Evolutionary conservation across 208 protist species (phyloP), one percentile per base, ranked within the genome.

Genomic region (Trypanosoma mega): DNA sequence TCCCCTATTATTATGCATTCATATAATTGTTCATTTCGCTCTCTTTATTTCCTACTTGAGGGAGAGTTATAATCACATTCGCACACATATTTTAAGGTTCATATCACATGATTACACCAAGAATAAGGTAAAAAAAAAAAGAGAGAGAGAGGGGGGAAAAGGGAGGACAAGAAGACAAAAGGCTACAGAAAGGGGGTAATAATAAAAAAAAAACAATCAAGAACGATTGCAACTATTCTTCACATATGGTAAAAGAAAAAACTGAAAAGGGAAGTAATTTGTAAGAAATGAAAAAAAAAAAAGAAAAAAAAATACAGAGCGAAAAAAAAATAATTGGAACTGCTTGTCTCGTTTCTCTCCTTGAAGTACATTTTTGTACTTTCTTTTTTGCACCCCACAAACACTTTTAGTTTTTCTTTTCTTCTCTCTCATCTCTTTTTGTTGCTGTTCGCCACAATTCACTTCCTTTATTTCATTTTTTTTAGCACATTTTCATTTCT

Each of bases 311-410:
- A 50, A 34, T 29, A 8, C 12, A 21, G 1, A 39, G 37, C 39
- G 21, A 62, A 1, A n/a, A 29, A 51, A 48, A 33, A 51, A 29
- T 18, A 21, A 6, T 26, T 27, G 14, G 8, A 51, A 51, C 23
- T 6, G 7, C 46, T 23, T 12, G 3, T 26, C 26, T 8, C 2
- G 23, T 21, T 51, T 26, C 46, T 29, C 46, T 8, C 36, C 31
- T 8, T 45, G 12, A 27, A 11, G 14, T 52, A 48, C 8, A 30
- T 59, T 24, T 46, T 57, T 47, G 39, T 47, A n/a, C 59, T 33
- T 58, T 36, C 37, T 51, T 63, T 60, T 58, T 45, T 63, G 54
- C 57, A 50, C 52, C 49, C n/a, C n/a, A 11, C 14, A 12, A 20
- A 21, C 58, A 12, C 8, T 31, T 43, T 24, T 3, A 39, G 36